A percentile compares a stretch with the other conserved stretches of the same genome.
These are phyloP conservation scores for Wallacemonas sp. DNA, from an alignment of 208 protist genomes.

Conservation along the genomic window DNA sequence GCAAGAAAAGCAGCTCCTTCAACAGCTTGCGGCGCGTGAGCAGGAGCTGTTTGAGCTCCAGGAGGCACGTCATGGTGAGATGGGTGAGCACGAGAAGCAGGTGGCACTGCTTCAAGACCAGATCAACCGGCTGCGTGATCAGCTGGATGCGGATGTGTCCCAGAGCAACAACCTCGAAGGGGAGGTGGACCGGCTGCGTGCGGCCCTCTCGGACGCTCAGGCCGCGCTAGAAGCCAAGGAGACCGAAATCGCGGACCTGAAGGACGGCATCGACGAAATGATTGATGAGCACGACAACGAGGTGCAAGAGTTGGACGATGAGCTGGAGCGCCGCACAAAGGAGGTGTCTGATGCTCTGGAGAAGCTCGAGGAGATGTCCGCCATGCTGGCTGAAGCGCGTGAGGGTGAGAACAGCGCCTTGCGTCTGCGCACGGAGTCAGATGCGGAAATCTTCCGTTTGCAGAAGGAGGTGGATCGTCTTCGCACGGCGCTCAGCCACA, in stretches of 20 bases:
- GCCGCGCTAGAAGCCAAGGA: conserved; percentile 10
- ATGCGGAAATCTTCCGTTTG: conserved; percentile 19
- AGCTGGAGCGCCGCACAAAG: conserved; percentile 18
- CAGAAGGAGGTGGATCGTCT: conserved; percentile 22
- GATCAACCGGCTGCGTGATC: not conserved
- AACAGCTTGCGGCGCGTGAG: conserved; percentile 19
- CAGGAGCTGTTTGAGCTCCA: conserved; percentile 23
- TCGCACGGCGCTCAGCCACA: not conserved
- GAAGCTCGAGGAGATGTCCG: conserved; percentile 30
- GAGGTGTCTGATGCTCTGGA: conserved; percentile 30
- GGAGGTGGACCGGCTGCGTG: not conserved
- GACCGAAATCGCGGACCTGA: conserved; percentile 14
- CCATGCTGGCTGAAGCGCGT: conserved; percentile 24
- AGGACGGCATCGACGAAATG: conserved; percentile 13
- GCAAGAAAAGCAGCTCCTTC: conserved; percentile 15
- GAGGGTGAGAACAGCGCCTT: conserved; percentile 20
- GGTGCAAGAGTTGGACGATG: conserved; percentile 15
- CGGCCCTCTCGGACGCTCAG: not conserved
- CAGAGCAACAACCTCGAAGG: not conserved
- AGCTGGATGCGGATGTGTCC: not conserved
- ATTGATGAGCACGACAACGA: conserved; percentile 13
- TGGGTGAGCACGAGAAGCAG: conserved; percentile 11
- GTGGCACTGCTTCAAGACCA: conserved; percentile 18
- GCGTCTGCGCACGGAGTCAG: conserved; percentile 13
- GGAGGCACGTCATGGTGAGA: conserved; percentile 10